phyloP scores from a whole-genome alignment of 2,329 filamentous ascomycete species.

The Cadophora sp. region DNA sequence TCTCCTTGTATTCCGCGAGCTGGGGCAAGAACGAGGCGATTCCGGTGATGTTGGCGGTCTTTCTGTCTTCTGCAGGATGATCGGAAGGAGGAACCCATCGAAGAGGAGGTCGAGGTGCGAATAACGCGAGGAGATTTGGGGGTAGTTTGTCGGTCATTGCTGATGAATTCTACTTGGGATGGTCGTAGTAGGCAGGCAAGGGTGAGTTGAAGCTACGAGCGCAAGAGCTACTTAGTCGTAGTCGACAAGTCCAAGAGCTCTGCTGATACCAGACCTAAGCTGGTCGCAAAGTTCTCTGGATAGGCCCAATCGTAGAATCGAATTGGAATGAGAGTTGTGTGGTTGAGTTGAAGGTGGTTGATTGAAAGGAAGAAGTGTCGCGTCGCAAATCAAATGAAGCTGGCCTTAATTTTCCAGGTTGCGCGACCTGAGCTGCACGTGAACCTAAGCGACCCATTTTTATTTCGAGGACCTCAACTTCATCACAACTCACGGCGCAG shows the following conservation, averaged over 20 bases:
- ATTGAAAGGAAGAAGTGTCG: background rate
- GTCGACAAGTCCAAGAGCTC: background rate
- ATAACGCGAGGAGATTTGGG: constrained; percentile 89
- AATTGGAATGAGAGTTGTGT: background rate
- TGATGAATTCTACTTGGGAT: constrained; percentile 36
- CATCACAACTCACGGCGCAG: background rate
- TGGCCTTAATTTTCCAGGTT: constrained; percentile 10
- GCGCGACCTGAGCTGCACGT: constrained; percentile 6
- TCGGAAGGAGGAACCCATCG: constrained; percentile 88
- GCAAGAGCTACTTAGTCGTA: background rate
- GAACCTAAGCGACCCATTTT: background rate
- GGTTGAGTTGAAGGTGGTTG: background rate
- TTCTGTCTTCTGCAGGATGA: constrained; percentile 81
- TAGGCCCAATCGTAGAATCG: constrained; percentile 9
- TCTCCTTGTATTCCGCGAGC: constrained; percentile 78
- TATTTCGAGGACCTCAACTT: constrained; percentile 1
- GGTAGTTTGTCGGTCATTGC: constrained; percentile 96
- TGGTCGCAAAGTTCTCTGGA: background rate
- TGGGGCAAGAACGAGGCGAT: constrained; percentile 77
- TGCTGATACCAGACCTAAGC: constrained; percentile 5
- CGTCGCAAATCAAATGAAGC: constrained; percentile 8
- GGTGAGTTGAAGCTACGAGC: background rate
- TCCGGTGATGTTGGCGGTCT: constrained; percentile 74
- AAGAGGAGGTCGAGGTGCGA: constrained; percentile 90
- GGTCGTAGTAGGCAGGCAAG: constrained; percentile 5